phyloP scores from a whole-genome alignment of 2,329 filamentous ascomycete genomes.

The Ceratocystis cubensis region DNA sequence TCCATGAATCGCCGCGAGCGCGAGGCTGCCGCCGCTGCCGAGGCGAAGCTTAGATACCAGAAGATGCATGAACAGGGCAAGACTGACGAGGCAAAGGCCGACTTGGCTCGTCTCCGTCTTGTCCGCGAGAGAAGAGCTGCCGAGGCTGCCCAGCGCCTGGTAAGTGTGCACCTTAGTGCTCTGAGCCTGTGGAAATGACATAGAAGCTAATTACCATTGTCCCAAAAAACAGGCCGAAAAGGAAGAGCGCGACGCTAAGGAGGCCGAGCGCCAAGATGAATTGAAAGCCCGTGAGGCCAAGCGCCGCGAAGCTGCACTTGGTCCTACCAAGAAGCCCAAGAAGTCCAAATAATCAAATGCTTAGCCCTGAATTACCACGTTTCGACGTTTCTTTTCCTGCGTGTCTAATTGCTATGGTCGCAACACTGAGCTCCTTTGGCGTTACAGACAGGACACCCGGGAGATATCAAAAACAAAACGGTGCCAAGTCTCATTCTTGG shows the following conservation, averaged over 20 bases:
- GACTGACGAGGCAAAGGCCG: conserved; percentile 87
- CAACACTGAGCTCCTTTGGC: not conserved
- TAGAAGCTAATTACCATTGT: too few relatives aligned
- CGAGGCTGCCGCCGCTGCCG: conserved; percentile 72
- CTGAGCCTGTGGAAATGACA: too few relatives aligned
- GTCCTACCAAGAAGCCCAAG: conserved; percentile 38
- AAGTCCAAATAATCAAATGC: conserved; percentile 17
- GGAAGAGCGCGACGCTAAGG: conserved; percentile 42
- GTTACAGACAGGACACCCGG: not conserved
- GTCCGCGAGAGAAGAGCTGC: conserved; percentile 78
- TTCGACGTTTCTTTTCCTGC: not conserved
- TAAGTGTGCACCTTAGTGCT: conserved; percentile 28
- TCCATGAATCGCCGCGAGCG: conserved; percentile 41
- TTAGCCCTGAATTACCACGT: not conserved
- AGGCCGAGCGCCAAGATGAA: conserved; percentile 38
- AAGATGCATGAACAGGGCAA: conserved; percentile 90
- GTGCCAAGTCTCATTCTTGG: not conserved
- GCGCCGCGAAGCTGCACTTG: conserved; percentile 41
- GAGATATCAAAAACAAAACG: not conserved
- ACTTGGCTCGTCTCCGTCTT: conserved; percentile 68
- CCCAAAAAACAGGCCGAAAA: conserved; percentile 38
- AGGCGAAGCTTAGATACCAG: conserved; percentile 80
- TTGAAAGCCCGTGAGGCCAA: conserved; percentile 45
- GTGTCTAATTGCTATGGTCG: not conserved
- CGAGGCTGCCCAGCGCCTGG: conserved; percentile 71